Conservation (phyloP, 345 rosid species). For the Aquilaria sinensis region DNA sequence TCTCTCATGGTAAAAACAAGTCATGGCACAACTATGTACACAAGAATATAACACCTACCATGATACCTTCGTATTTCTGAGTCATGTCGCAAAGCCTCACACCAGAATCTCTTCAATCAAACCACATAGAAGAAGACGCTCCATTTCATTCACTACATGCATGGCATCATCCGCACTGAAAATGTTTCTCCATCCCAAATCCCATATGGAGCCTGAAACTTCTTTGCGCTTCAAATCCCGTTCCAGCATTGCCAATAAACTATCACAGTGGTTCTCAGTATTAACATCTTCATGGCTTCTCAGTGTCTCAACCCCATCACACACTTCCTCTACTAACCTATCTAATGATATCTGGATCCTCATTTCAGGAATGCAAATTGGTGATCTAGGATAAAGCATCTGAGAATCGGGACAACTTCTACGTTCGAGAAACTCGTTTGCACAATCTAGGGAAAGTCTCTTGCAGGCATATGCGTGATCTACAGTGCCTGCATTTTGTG, state of each 20-base stretch:
- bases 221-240: conserved; percentile 47
- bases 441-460: conserved; percentile 53
- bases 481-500: conserved; percentile 8
- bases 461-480: conserved; percentile 14
- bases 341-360: conserved; percentile 36
- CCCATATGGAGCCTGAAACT: conserved; percentile 58
- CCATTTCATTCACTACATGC: conserved; percentile 48
- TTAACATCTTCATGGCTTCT: conserved; percentile 30
- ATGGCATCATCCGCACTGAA: conserved; percentile 45
- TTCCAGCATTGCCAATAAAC: conserved; percentile 37
- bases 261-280: conserved; percentile 23
- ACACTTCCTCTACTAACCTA: conserved; percentile 50
- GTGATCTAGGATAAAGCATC: conserved; percentile 19
- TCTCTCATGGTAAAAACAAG: too few species aligned
- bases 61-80: not conserved
- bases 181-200: conserved; percentile 66
- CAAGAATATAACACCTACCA: conserved; percentile 1
- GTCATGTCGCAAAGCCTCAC: conserved; percentile 7
- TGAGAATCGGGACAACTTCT: conserved; percentile 39
- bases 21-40: conserved; percentile 10
- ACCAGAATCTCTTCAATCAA: conserved; percentile 52
- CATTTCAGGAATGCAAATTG: conserved; percentile 9
- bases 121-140: conserved; percentile 40
- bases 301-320: conserved; percentile 38
- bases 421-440: conserved; percentile 50